Conservation (phyloP, 768 basidiomycete genomes). For the Xerocomellus dryophilus region DNA sequence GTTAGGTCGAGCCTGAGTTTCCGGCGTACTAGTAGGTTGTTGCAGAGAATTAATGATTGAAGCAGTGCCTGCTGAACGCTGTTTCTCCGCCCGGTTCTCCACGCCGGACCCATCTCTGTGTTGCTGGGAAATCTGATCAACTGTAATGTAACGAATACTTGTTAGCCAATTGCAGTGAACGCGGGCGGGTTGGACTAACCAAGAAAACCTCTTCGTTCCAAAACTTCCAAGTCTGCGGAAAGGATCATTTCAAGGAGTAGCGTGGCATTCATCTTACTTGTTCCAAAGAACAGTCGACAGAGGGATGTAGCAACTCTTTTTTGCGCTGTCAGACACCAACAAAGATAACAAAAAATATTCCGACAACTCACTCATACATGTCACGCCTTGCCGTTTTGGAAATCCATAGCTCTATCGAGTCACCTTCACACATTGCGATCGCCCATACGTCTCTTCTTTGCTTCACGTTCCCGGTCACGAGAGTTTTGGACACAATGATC, state of each 20-base stretch:
- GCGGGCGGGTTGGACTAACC: slow-evolving; percentile 39
- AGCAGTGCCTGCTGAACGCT: not conserved
- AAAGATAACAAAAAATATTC: not conserved
- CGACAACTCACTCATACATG: slow-evolving; percentile 75
- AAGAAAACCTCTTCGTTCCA: slow-evolving; percentile 78
- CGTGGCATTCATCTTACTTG: slow-evolving; percentile 75
- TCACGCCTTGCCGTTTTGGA: slow-evolving; percentile 68
- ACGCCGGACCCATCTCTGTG: not conserved
- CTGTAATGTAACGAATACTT: slow-evolving; percentile 34
- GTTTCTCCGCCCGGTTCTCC: not conserved
- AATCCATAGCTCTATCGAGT: slow-evolving; percentile 66
- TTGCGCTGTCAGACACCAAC: not conserved
- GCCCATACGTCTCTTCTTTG: slow-evolving; percentile 65
- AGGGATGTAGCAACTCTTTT: slow-evolving; percentile 77
- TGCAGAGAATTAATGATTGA: not conserved
- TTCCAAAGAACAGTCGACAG: slow-evolving; percentile 70
- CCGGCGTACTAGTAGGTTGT: not conserved
- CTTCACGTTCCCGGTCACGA: slow-evolving; percentile 47
- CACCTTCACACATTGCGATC: slow-evolving; percentile 46
- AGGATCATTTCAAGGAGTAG: slow-evolving; percentile 86
- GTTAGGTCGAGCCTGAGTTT: not conserved
- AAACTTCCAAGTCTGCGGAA: slow-evolving; percentile 73
- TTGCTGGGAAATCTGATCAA: slow-evolving; percentile 75
- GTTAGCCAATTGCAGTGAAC: not conserved
- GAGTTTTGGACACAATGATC: slow-evolving; percentile 53